phyloP scores from a whole-genome alignment of 257 asterid genomes.

The Cynanchum wilfordii region DNA sequence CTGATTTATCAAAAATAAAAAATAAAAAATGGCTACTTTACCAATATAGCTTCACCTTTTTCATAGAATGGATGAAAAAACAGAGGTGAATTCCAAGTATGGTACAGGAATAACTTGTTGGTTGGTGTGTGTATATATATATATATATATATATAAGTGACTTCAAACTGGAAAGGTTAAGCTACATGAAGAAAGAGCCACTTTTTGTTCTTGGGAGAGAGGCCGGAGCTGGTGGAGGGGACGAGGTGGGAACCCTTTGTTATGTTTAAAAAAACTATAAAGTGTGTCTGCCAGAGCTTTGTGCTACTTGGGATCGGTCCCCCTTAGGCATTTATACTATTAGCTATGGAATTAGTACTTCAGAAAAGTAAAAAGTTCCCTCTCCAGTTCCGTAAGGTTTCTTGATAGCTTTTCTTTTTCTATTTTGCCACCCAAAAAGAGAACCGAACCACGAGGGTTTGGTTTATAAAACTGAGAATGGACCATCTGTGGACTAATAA shows the following conservation, averaged over 20 bases:
- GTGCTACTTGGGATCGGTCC: not conserved
- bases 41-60: not conserved
- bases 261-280: not conserved
- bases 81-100: not conserved
- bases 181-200: not conserved
- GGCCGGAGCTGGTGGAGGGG: not conserved
- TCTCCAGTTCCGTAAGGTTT: not conserved
- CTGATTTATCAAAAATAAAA: too few relatives aligned
- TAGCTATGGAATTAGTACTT: not conserved
- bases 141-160: too few relatives aligned
- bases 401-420: not conserved
- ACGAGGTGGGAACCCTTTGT: not conserved
- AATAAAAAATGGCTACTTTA: not conserved
- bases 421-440: not conserved
- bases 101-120: not conserved
- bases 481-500: not conserved
- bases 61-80: not conserved
- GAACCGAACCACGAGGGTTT: not conserved
- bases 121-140: not conserved
- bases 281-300: conserved; percentile 1
- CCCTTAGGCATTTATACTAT: not conserved
- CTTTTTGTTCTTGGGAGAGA: not conserved
- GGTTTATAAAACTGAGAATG: not conserved
- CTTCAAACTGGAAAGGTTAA: not conserved
- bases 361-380: not conserved